These are phyloP conservation scores for Serendipita sp. DNA, from an alignment of 768 basidiomycete genomes.

Conservation along the genomic window DNA sequence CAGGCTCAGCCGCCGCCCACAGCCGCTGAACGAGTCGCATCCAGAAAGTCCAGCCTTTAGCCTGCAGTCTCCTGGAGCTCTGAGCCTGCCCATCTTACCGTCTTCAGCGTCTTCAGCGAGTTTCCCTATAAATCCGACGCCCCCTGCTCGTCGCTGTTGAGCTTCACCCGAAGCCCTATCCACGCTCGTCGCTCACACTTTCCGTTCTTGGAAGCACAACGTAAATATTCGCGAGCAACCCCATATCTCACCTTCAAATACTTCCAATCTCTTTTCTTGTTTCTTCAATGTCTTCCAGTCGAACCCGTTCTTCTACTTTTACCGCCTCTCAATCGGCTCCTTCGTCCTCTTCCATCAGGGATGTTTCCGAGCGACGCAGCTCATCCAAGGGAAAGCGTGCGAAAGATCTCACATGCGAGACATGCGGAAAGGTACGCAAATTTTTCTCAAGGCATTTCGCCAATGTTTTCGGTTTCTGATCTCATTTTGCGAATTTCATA, in stretches of 20 bases:
- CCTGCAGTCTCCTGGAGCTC: too few relatives aligned
- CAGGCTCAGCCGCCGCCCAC: too few relatives aligned
- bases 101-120: too few relatives aligned
- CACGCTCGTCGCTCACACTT: background rate
- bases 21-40: too few relatives aligned
- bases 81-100: too few relatives aligned
- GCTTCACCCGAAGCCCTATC: background rate
- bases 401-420: background rate
- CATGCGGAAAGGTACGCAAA: background rate
- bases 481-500: background rate
- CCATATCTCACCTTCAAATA: too few relatives aligned
- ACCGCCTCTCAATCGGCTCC: background rate
- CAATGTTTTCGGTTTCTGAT: too few relatives aligned
- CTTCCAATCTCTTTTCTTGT: too few relatives aligned
- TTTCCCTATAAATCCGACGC: too few relatives aligned
- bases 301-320: background rate
- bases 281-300: background rate
- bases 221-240: background rate
- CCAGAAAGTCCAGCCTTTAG: too few relatives aligned
- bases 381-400: background rate
- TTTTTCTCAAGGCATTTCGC: too few relatives aligned
- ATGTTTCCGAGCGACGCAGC: background rate
- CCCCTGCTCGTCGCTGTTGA: too few relatives aligned
- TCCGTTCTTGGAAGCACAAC: background rate
- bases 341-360: slow-evolving; percentile 1